phyloP scores from a whole-genome alignment of 2,329 filamentous ascomycete species.

The Nemania serpens region DNA sequence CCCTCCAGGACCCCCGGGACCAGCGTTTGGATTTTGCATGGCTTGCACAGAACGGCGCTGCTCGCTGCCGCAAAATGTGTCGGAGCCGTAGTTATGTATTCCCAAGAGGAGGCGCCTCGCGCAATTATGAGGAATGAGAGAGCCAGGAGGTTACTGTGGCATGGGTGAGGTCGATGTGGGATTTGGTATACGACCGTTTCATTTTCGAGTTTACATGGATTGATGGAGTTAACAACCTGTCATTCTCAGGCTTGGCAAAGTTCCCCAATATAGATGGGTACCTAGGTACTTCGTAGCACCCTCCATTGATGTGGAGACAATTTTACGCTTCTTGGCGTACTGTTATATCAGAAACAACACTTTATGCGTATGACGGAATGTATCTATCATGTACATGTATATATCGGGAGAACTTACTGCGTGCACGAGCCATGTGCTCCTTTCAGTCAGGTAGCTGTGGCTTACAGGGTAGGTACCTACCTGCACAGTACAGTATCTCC shows the following conservation, averaged over 20 bases:
- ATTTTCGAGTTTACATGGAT: neutral
- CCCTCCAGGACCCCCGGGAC: conserved; percentile 24
- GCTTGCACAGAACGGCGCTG: conserved; percentile 1
- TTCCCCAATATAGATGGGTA: too few relatives aligned
- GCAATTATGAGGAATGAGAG: neutral
- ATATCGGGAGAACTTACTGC: neutral
- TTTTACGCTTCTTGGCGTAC: too few relatives aligned
- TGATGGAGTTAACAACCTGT: conserved; percentile 36
- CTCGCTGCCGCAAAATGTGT: too few relatives aligned
- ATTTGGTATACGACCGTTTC: neutral
- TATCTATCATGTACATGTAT: too few relatives aligned
- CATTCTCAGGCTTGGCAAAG: conserved; percentile 33
- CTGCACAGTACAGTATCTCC: neutral
- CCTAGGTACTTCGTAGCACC: too few relatives aligned
- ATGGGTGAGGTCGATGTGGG: conserved; percentile 3
- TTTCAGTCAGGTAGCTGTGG: neutral
- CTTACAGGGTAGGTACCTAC: neutral
- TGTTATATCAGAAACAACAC: too few relatives aligned
- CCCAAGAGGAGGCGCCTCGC: too few relatives aligned
- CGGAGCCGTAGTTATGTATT: too few relatives aligned
- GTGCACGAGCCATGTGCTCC: conserved; percentile 11
- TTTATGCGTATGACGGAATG: too few relatives aligned
- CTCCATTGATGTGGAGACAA: too few relatives aligned
- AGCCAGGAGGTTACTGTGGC: neutral
- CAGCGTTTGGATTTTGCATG: conserved; percentile 37